phyloP scores from a whole-genome alignment of 225 moss, liverwort and hornwort genomes.

The Bryoerythrophyllum caledonicum region DNA sequence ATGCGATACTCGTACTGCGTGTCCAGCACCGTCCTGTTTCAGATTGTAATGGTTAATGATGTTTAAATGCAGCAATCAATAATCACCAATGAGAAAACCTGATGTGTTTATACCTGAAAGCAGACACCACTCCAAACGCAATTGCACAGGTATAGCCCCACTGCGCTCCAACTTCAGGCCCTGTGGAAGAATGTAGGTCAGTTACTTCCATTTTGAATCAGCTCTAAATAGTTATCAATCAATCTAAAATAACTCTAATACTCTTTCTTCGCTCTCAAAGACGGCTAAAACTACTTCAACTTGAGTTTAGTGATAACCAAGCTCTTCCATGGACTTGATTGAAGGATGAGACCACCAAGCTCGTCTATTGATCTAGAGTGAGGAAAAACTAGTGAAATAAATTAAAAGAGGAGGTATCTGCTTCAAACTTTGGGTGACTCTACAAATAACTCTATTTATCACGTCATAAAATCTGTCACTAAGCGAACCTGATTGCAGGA shows the following conservation, averaged over 20 bases:
- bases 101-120: conserved; percentile 35
- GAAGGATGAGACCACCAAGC: too few species aligned
- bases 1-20: conserved; percentile 74
- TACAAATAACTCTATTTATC: neutral
- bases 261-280: too few species aligned
- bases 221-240: too few species aligned
- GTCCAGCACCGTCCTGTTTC: conserved; percentile 68
- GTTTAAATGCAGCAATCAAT: conserved; percentile 6
- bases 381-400: too few species aligned
- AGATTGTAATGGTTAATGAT: conserved; percentile 23
- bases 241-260: too few species aligned
- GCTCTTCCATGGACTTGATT: too few species aligned
- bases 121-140: conserved; percentile 42
- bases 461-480: conserved; percentile 8
- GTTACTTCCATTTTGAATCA: too few species aligned
- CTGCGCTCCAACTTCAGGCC: conserved; percentile 32
- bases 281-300: too few species aligned
- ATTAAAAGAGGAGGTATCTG: too few species aligned
- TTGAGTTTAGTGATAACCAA: too few species aligned
- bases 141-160: conserved; percentile 58
- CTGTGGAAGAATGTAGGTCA: conserved; percentile 27
- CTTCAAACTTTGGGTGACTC: too few species aligned
- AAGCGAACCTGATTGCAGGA: conserved; percentile 46
- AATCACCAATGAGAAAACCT: neutral
- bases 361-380: too few species aligned